Base-by-base conservation (phyloP, 805 yeast genomes). In the Zygosaccharomyces gambellarensis region DNA sequence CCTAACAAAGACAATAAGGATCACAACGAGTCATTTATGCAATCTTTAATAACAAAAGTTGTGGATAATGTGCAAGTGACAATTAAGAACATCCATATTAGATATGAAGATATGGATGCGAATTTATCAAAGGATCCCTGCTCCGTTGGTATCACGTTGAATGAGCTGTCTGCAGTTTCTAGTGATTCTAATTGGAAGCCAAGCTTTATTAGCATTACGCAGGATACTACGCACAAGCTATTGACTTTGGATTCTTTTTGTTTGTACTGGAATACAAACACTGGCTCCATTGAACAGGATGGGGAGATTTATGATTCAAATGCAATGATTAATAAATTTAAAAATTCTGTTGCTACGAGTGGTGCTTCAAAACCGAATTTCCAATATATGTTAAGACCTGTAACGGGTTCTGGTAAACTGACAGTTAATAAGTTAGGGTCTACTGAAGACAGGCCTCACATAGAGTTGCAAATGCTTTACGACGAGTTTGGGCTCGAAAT, bases 51-150 rank as follows among this genome's bases (percentile, higher is more conserved):
- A 5, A 86, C 97, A 1, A 95, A 95, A 65, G 84, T 94, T 55
- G 85, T 92, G 22, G 98, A 94, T 67, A 94, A 94, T 63, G 71
- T 95, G 46, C 99, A 94, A 66, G 78, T 94, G 10, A 87, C 96
- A 2, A 87, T 94, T 55, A 87, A 83, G 59, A 89, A 88, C 62
- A 94, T 94, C 54, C 99, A 94, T 66, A 67, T 94, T 19, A 76
- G 99, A 49, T 94, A 90, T 61, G 99, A 95, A 61, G 99, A 94
- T 68, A 76, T 75, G 50, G 71, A 77, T 5, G 72, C 78, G 38
- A 76, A 80, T 4, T 82, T 88, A 55, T 83, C 95, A 0, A 85
- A 82, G 49, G 62, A 65, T 28, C 95, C 97, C 2, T 87, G 87
- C 57, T 76, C 97, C 0, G 69, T 90, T 34, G 99, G 99, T 3